Evolutionary conservation across 768 basidiomycete species (phyloP), one percentile per base, ranked within the genome.

Genomic region (Termitomyces sp.): DNA sequence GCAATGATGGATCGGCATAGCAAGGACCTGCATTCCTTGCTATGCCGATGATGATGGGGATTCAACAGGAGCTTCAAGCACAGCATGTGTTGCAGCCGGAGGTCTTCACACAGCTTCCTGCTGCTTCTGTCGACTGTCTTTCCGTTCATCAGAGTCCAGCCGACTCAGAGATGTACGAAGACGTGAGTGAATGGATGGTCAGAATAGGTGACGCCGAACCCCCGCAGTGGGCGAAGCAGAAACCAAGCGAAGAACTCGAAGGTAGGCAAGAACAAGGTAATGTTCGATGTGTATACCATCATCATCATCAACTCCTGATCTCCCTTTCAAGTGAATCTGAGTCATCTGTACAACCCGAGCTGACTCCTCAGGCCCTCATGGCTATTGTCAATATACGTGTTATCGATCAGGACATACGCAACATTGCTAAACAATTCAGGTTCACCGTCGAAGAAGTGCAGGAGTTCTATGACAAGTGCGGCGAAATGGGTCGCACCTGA

Each of bases 401-500:
- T 46, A 78, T 90, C 30, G 87, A 90, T 62, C 82, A 82, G 64
- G 78, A 74, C 12, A 79, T 92, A 40, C 70, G 71, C 32, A 81
- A 85, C 32, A 90, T 92, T 62, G 88, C 90, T 7, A 74, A 69
- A 36, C 83, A 88, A 36, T 87, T 76, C 64, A 77, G 84, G 51
- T 92, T 92, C 68, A 88, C 88, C 1, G 67, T 83, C 0, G 85
- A 86, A 61, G 90, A 92, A 70, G 89, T 92, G 16, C 80, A 86
- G 65, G 88, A 87, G 65, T 89, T 82, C 67, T 90, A 90, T 60
- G 86, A 90, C 65, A 82, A 78, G 60, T 86, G 80, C 58, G 85
- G 86, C 14, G 88, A 90, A 63, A 82, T 90, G 79, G 79, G 76
- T 36, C 78, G 79, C 49, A 90, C 90, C 10, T 78, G 80, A 61